Evolutionary conservation across 352 stramenopile genomes (phyloP).

Genomic region (Phytophthora syringae): DNA sequence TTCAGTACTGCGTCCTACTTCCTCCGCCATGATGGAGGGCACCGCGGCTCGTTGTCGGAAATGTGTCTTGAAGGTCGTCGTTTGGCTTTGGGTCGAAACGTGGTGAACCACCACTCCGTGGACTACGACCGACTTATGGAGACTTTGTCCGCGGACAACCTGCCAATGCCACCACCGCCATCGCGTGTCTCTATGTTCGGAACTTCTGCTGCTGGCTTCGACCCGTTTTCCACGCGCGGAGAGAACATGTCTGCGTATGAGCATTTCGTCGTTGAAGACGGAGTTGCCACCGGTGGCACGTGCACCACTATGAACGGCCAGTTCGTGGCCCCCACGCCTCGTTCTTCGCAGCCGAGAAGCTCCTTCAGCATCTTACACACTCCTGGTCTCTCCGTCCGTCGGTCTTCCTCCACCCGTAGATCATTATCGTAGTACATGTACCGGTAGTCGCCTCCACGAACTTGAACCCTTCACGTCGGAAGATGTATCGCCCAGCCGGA

Average conservation of each 20-base stretch:
- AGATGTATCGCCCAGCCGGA: conserved; percentile 22
- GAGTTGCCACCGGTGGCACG: too few species aligned
- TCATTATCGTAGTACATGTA: too few species aligned
- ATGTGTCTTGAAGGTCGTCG: conserved; percentile 46
- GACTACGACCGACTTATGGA: conserved; percentile 56
- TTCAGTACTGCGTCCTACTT: conserved; percentile 67
- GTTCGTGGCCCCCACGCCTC: too few species aligned
- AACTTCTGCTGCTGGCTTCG: conserved; percentile 46
- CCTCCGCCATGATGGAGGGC: conserved; percentile 39
- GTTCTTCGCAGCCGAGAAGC: neutral
- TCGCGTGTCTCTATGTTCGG: conserved; percentile 74
- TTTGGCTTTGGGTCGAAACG: conserved; percentile 52
- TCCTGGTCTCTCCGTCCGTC: neutral
- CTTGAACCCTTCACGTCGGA: conserved; percentile 9
- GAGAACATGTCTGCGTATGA: too few species aligned
- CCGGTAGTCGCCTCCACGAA: neutral
- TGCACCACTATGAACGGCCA: too few species aligned
- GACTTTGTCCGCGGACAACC: conserved; percentile 37
- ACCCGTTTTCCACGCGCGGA: conserved; percentile 42
- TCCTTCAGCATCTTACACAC: neutral
- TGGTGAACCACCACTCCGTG: conserved; percentile 75
- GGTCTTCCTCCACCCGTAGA: neutral
- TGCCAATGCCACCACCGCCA: conserved; percentile 53
- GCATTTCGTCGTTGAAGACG: too few species aligned
- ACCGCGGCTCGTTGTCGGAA: conserved; percentile 50